Percentiles rank a stretch among this genome's conserved stretches.
Evolutionary conservation across 2,329 filamentous ascomycete species (phyloP).

Genomic region (Herpotrichia juniperi): DNA sequence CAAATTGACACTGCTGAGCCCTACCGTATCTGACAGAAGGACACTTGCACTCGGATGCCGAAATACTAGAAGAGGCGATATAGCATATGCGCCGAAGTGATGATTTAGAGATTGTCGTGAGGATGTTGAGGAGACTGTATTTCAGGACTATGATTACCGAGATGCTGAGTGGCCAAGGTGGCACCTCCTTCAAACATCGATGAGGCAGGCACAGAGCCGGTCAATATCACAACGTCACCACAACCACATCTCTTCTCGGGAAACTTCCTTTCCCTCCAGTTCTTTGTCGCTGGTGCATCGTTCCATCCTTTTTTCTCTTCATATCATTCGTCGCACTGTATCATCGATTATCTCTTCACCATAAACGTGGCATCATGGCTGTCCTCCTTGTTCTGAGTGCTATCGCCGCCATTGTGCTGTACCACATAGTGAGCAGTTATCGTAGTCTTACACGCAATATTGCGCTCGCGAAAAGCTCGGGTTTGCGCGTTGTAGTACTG

Average conservation of each 20-base stretch:
- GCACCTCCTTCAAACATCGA: conserved; percentile 32
- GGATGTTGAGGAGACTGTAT: neutral
- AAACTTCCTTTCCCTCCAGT: neutral
- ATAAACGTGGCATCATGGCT: conserved; percentile 24
- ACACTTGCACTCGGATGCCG: too few relatives aligned
- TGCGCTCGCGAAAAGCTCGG: conserved; percentile 52
- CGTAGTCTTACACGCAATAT: conserved; percentile 49
- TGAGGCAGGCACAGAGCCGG: conserved; percentile 27
- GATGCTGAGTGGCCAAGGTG: conserved; percentile 10
- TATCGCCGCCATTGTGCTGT: conserved; percentile 34
- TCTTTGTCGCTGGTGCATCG: too few relatives aligned
- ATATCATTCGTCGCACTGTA: neutral
- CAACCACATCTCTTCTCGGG: neutral
- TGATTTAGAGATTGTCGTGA: neutral
- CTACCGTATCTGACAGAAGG: too few relatives aligned
- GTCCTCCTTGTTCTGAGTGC: conserved; percentile 31
- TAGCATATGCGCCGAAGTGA: too few relatives aligned
- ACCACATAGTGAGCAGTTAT: conserved; percentile 40
- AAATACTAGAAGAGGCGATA: too few relatives aligned
- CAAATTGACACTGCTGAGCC: too few relatives aligned
- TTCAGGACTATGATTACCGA: conserved; percentile 7
- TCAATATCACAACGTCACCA: conserved; percentile 28
- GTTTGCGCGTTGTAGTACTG: conserved; percentile 50
- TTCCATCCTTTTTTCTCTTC: neutral
- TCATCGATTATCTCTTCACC: neutral